Base-by-base conservation (phyloP, 192 early-diverging fungal genomes). In the Dimargaris xerosporica region DNA sequence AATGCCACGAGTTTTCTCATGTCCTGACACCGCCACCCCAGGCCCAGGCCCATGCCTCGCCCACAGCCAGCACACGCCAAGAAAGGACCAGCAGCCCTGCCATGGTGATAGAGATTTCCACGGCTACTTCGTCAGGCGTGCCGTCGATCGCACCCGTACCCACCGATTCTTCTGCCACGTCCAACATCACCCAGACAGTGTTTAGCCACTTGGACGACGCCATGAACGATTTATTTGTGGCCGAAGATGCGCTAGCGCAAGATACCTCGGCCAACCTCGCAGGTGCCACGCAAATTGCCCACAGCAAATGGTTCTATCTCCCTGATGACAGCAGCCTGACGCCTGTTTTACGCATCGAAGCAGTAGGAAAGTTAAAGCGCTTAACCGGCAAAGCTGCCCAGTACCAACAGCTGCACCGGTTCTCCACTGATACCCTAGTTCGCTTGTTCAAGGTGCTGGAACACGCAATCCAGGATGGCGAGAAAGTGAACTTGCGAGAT, bases 391-490 rank as follows among this genome's bases (percentile, higher is more conserved):
- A 59, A 39, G 56, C 56, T 1, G 56, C 15, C 16, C 56, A 59
- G 34, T 59, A 59, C 29, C 56, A 59, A 41, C 56, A 59, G 15
- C 15, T 59, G 31, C 13, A 10, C 56, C 34, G 41, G 19, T 42
- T 39, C 31, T 15, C 26, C 2, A 23, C 23, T 34, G 56, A 41
- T 39, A 13, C 12, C 23, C 23, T 59, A 23, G 56, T 29, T 15
- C 56, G 56, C 19, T 39, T 59, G 16, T 29, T 59, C 34, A 59
- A 59, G 41, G 13, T 59, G 1, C 56, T 59, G 12, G 56, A 59
- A 15, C 56, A 13, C 2, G 29, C 56, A 16, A 23, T 59, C 11
- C 56, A 41, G 56, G 29, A 41, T 10, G 41, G 23, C 41, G 56
- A 42, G 31, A 2, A 23, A 15, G 34, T 59, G 12, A 41, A 59